A percentile compares a stretch with the other conserved stretches of the same genome.
Conservation (phyloP, 169 alveolate species). For the Eimeria brunetti region DNA sequence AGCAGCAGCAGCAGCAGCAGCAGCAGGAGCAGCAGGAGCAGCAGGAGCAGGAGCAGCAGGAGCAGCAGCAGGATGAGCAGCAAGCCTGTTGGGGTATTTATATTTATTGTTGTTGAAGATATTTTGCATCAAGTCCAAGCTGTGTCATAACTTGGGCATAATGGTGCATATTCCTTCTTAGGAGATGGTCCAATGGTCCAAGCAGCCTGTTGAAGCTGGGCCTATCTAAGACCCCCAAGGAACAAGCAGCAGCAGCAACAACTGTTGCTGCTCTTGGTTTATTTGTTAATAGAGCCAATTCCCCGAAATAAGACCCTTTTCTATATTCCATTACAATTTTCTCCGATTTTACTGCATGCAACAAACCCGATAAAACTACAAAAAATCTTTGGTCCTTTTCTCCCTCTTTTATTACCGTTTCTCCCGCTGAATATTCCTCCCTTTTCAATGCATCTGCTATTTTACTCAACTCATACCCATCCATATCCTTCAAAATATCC, state of each 20-base stretch:
- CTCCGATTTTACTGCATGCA: conserved; percentile 94
- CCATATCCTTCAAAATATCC: conserved; percentile 91
- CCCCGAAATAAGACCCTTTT: conserved; percentile 97
- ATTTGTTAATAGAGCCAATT: conserved; percentile 91
- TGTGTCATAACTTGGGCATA: conserved; percentile 84
- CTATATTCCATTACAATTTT: conserved; percentile 77
- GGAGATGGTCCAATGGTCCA: conserved; percentile 96
- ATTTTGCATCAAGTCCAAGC: conserved; percentile 64
- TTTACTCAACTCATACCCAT: conserved; percentile 93
- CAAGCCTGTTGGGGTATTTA: too few species aligned
- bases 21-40: too few species aligned
- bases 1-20: too few species aligned
- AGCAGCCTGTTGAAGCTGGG: conserved; percentile 95
- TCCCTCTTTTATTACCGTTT: conserved; percentile 93
- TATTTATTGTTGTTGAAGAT: too few species aligned
- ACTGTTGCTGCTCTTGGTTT: conserved; percentile 97
- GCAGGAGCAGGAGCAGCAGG: too few species aligned
- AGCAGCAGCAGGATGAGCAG: too few species aligned
- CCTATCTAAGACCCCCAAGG: conserved; percentile 85
- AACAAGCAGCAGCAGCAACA: conserved; percentile 85
- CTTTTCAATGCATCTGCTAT: conserved; percentile 94
- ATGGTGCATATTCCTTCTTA: conserved; percentile 93
- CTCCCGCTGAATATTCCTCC: conserved; percentile 86
- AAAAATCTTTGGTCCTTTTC: conserved; percentile 95
- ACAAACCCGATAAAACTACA: conserved; percentile 94